Conservation (phyloP, 2,329 filamentous ascomycete genomes). For the Teratosphaeria nubilosa region DNA sequence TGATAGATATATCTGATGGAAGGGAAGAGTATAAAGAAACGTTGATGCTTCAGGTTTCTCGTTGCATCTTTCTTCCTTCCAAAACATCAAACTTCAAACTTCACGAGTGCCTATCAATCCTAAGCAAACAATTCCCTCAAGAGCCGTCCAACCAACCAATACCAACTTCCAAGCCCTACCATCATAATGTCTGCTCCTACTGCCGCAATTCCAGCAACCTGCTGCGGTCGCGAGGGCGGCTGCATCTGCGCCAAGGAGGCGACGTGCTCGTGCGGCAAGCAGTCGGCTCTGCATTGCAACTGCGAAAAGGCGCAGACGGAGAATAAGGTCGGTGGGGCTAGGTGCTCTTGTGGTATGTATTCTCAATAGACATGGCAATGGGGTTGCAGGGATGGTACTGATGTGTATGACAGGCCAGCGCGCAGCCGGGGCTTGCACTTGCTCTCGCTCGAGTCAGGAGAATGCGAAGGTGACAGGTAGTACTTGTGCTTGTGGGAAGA, state of each 20-base stretch:
- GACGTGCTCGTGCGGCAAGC: slow-evolving; percentile 67
- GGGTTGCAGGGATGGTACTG: background rate
- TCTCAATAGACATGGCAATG: background rate
- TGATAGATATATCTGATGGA: slow-evolving; percentile 4
- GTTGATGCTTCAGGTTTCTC: background rate
- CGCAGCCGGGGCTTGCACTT: slow-evolving; percentile 71
- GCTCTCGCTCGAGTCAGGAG: slow-evolving; percentile 60
- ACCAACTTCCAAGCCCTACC: background rate
- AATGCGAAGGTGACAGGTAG: slow-evolving; percentile 52
- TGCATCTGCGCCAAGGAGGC: slow-evolving; percentile 38
- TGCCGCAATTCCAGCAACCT: slow-evolving; percentile 40
- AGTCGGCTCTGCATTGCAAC: slow-evolving; percentile 74
- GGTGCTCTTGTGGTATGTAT: slow-evolving; percentile 68
- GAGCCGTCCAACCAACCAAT: background rate
- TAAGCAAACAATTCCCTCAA: background rate
- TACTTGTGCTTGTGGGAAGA: slow-evolving; percentile 67
- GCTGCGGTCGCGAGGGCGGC: slow-evolving; percentile 48
- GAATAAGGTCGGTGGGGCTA: slow-evolving; percentile 61
- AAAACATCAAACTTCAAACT: background rate
- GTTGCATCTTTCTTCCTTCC: background rate
- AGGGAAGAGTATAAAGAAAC: background rate
- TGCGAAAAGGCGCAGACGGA: slow-evolving; percentile 68
- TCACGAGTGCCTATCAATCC: too few species aligned
- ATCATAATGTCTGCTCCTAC: slow-evolving; percentile 29
- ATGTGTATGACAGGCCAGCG: slow-evolving; percentile 46